Base-by-base conservation (phyloP, 2,329 filamentous ascomycete species). In the Colletotrichum sp. region DNA sequence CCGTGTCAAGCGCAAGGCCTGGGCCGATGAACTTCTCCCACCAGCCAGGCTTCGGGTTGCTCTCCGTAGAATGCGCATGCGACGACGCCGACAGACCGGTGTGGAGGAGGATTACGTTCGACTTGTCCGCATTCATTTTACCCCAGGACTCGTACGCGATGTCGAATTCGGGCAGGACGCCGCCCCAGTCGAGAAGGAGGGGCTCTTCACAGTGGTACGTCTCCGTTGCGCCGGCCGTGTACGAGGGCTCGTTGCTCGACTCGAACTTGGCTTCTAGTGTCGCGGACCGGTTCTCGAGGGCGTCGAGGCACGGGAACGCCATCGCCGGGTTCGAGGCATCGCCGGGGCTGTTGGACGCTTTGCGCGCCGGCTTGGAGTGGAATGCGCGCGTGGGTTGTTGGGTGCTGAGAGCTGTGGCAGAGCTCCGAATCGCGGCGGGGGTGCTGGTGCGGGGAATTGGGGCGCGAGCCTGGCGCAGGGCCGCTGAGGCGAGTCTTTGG, bases 11-110 rank as follows among this genome's bases (percentile, higher is more conserved):
- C 13, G 95, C 94, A 25, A 90, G 90, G 1, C 95, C 95, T 0
- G 96, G 94, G 0, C 97, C 97, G 81, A 99, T 99, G 84, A 99
- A 99, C 84, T 94, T 96, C 86, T 99, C 97, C 97, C 97, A 99
- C 97, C 97, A 99, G 5, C 97, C 97, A 0, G 96, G 94, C 83
- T 96, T 94, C 0, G 95, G 91, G 84, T 99, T 99, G 12, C 89
- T 88, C 69, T 91, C 89, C n/a, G 96, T 99, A 74, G 96, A 98
- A 82, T 96, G 96, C 3, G 97, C 97, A 86, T 99, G 97, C 73
- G 96, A 99, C 8, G 96, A 98, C n/a, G 97, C 97, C 1, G 96
- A 98, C 7, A 99, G 90, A 11, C 97, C 97, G 0, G 97, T 99
- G 83, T 99, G 96, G 3, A 99, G 87, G 11, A 99, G 90, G 77